Conservation (phyloP, 805 yeast species). For the Hanseniaspora hatyaiensis region DNA sequence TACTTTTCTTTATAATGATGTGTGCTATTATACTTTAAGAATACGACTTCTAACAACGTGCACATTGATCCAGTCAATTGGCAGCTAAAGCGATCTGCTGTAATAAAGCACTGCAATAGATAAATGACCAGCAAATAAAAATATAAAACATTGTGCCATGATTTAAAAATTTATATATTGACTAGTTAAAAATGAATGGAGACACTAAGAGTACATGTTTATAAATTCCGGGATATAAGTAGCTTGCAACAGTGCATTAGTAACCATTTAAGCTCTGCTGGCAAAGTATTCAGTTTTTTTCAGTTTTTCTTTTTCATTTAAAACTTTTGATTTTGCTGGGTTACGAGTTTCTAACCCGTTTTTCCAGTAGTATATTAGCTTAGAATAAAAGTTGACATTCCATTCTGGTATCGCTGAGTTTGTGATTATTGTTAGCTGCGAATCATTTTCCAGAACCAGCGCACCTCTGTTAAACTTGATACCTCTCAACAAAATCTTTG, state of each 20-base stretch:
- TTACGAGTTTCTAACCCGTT: conserved; percentile 18
- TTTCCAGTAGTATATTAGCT: conserved; percentile 27
- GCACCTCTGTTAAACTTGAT: conserved; percentile 33
- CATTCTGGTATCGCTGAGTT: conserved; percentile 22
- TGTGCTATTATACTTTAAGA: no score
- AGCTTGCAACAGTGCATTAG: no score
- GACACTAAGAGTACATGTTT: no score
- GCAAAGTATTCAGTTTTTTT: conserved; percentile 10
- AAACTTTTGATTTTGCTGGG: background rate
- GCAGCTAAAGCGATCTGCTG: no score
- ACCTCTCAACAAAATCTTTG: conserved; percentile 38
- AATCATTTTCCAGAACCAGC: conserved; percentile 20
- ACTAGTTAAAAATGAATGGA: no score
- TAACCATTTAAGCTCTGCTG: conserved; percentile 12
- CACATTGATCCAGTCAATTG: no score
- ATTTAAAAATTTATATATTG: no score
- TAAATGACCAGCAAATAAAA: no score
- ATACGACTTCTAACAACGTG: no score
- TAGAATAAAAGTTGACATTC: conserved; percentile 30
- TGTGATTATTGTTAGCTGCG: background rate
- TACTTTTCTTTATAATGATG: background rate
- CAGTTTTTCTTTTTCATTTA: conserved; percentile 18
- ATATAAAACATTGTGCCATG: no score
- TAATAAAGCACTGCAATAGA: no score
- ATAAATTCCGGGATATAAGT: no score